Evolutionary conservation across 1,139 yeast genomes (phyloP).

Genomic region (Williopsis jadinii): DNA sequence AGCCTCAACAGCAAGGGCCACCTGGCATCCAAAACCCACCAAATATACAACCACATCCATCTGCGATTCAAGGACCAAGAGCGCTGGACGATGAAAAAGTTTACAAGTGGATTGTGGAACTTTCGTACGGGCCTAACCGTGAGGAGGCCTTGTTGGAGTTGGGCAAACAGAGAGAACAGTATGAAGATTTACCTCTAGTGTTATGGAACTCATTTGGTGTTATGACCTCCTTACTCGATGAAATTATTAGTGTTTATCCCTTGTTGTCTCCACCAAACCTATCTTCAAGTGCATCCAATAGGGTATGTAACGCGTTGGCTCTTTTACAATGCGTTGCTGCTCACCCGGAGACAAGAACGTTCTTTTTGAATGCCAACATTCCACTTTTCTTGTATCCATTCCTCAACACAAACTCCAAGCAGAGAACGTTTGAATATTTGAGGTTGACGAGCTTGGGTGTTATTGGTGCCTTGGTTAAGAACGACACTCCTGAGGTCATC

Average conservation of each 20-base stretch:
- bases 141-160: slow-evolving; percentile 89
- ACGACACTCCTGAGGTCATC: slow-evolving; percentile 93
- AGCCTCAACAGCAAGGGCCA: slow-evolving; percentile 1
- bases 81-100: slow-evolving; percentile 84
- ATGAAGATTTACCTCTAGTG: slow-evolving; percentile 87
- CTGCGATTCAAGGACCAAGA: slow-evolving; percentile 25
- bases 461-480: slow-evolving; percentile 92
- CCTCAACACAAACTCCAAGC: slow-evolving; percentile 83
- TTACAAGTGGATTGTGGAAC: slow-evolving; percentile 82
- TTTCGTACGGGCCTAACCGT: slow-evolving; percentile 83
- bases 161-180: slow-evolving; percentile 91
- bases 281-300: slow-evolving; percentile 79
- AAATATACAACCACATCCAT: slow-evolving; percentile 2
- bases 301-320: slow-evolving; percentile 95
- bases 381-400: slow-evolving; percentile 92
- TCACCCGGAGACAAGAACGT: slow-evolving; percentile 80
- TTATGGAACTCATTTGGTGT: slow-evolving; percentile 97
- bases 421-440: slow-evolving; percentile 88
- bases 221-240: slow-evolving; percentile 86
- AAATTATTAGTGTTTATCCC: slow-evolving; percentile 86
- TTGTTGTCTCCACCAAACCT: slow-evolving; percentile 80
- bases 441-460: slow-evolving; percentile 92
- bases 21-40: slow-evolving; percentile 1
- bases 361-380: slow-evolving; percentile 82
- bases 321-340: slow-evolving; percentile 95